A percentile compares a stretch with the other conserved stretches of the same genome.
Conservation (phyloP, 306 rosid genomes). For the Dalbergia cultrata region DNA sequence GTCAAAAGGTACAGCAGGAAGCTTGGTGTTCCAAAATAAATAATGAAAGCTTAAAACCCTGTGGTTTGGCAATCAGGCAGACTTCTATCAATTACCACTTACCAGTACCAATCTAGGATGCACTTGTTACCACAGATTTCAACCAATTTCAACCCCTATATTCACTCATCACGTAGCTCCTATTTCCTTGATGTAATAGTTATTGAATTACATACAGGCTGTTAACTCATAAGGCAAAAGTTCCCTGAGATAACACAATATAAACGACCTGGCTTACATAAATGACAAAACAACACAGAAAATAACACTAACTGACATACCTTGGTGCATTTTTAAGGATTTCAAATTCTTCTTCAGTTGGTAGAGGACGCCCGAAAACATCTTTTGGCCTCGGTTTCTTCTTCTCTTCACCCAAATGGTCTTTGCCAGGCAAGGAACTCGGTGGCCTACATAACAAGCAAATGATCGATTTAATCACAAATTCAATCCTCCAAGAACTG, state of each 20-base stretch:
- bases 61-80: conserved; percentile 20
- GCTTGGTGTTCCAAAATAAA: conserved; percentile 27
- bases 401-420: conserved; percentile 57
- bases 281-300: not conserved
- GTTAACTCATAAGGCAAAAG: not conserved
- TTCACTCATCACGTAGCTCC: not conserved
- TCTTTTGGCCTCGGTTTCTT: conserved; percentile 89
- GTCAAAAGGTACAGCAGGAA: conserved; percentile 18
- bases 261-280: not conserved
- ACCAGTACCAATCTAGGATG: conserved; percentile 12
- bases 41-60: conserved; percentile 3
- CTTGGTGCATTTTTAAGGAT: conserved; percentile 91
- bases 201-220: not conserved
- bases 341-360: conserved; percentile 92
- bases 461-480: conserved; percentile 14
- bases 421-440: conserved; percentile 48
- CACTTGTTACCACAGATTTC: conserved; percentile 28
- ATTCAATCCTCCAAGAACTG: not conserved
- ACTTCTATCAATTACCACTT: conserved; percentile 6
- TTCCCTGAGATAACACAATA: not conserved
- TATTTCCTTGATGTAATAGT: conserved; percentile 10
- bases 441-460: conserved; percentile 49
- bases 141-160: conserved; percentile 22
- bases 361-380: conserved; percentile 92
- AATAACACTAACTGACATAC: conserved; percentile 52